Conservation (phyloP, 2,329 filamentous ascomycete genomes). For the Pleomassaria siparia region DNA sequence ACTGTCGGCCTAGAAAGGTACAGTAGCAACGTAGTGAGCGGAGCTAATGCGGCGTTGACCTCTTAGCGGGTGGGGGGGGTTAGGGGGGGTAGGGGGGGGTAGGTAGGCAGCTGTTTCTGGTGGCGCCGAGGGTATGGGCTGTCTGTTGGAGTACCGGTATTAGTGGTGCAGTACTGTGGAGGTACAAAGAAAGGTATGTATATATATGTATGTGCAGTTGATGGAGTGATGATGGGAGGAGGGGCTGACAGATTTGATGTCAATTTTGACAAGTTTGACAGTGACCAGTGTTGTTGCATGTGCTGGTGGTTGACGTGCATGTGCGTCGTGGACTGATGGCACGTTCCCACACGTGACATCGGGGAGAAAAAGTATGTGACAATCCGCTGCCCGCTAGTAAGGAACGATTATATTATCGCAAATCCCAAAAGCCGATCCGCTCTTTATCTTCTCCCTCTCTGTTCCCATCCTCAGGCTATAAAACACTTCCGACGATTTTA, state of each 20-base stretch:
- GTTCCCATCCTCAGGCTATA: neutral
- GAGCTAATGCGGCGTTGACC: neutral
- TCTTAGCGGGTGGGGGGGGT: too few relatives aligned
- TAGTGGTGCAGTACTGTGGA: too few relatives aligned
- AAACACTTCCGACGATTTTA: neutral
- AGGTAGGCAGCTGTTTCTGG: neutral
- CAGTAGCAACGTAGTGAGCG: neutral
- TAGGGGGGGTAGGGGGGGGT: too few relatives aligned
- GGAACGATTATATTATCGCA: neutral
- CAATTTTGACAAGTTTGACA: too few relatives aligned
- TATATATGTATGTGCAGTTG: too few relatives aligned
- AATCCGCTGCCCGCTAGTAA: constrained; percentile 1
- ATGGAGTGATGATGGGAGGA: neutral
- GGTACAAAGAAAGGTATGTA: too few relatives aligned
- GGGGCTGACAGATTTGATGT: too few relatives aligned
- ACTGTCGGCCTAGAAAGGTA: neutral
- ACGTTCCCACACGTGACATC: too few relatives aligned
- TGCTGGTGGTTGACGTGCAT: too few relatives aligned
- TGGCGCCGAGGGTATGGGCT: neutral
- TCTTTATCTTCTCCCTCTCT: neutral
- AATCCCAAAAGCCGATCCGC: neutral
- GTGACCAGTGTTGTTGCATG: too few relatives aligned
- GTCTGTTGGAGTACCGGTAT: neutral
- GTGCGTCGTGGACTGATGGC: too few relatives aligned
- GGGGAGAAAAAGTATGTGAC: too few relatives aligned